A percentile compares a stretch with the other conserved stretches of the same genome.
Conservation (phyloP, 345 rosid genomes). For the Raphanus sativus region DNA sequence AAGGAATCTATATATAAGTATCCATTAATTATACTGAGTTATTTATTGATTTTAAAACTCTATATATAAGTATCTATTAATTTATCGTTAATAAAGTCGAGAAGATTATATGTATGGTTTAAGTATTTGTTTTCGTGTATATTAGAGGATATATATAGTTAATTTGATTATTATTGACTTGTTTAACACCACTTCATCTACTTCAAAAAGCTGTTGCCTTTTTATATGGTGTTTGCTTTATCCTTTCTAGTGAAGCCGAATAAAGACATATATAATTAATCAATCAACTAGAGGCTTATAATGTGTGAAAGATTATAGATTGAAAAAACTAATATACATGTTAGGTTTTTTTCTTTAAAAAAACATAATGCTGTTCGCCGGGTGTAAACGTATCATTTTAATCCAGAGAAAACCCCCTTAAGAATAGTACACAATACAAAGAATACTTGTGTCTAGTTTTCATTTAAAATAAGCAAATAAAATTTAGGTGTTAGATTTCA, state of each 20-base stretch:
- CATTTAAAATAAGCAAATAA: not conserved
- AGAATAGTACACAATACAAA: not conserved
- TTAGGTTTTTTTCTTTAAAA: not conserved
- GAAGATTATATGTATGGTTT: not conserved
- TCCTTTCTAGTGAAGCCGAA: constrained; percentile 36
- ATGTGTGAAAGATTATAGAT: not conserved
- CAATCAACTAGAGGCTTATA: not conserved
- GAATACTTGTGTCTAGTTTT: not conserved
- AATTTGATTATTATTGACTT: not conserved
- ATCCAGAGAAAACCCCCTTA: not conserved
- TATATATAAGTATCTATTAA: not conserved
- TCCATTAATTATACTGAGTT: no score
- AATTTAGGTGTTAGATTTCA: not conserved
- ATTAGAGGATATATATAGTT: not conserved
- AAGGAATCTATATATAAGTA: no score
- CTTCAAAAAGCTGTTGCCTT: constrained; percentile 21
- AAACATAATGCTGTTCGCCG: not conserved
- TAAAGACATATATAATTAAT: not conserved
- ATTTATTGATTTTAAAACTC: no score
- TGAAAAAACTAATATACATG: not conserved
- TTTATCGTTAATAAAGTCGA: not conserved
- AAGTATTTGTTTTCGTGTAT: constrained; percentile 3
- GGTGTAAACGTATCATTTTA: not conserved
- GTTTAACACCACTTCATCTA: constrained; percentile 6
- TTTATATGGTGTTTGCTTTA: constrained; percentile 28